Percentiles rank a stretch among this genome's conserved stretches.
Evolutionary conservation across 2,329 filamentous ascomycete species (phyloP).

Genomic region (Colletotrichum aenigma): DNA sequence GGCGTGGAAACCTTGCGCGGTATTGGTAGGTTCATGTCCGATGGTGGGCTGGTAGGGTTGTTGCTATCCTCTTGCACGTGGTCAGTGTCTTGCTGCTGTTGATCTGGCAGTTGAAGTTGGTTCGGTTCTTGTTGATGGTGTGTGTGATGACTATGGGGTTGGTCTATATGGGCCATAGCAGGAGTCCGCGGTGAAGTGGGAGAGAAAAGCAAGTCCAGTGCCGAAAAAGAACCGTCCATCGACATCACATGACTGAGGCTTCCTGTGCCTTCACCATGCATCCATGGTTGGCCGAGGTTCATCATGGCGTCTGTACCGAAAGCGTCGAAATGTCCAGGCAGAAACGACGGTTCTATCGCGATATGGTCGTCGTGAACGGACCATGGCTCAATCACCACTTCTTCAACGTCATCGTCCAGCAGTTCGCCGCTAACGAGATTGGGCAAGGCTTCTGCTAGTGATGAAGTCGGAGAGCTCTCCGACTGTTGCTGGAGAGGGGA

Average conservation of each 20-base stretch:
- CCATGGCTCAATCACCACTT: conserved; percentile 1
- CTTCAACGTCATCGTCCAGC: not conserved
- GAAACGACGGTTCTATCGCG: not conserved
- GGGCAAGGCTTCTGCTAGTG: not conserved
- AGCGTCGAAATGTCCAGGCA: not conserved
- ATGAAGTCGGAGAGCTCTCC: not conserved
- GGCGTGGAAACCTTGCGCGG: not conserved
- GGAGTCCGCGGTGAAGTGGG: not conserved
- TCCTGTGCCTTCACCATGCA: not conserved
- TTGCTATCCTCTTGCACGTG: not conserved
- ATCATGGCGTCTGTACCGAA: not conserved
- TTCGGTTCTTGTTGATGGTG: not conserved
- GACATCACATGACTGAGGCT: not conserved
- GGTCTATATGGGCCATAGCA: not conserved
- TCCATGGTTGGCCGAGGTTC: not conserved
- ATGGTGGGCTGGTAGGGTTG: not conserved
- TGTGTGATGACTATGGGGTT: not conserved
- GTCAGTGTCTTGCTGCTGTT: not conserved
- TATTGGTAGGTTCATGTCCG: not conserved
- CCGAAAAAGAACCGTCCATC: not conserved
- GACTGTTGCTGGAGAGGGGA: not conserved
- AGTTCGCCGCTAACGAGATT: not conserved
- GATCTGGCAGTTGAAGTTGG: not conserved
- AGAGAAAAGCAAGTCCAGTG: not conserved
- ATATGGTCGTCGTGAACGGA: not conserved